Conservation (phyloP, 2,329 filamentous ascomycete species). For the Colletotrichum neosansevieriae region DNA sequence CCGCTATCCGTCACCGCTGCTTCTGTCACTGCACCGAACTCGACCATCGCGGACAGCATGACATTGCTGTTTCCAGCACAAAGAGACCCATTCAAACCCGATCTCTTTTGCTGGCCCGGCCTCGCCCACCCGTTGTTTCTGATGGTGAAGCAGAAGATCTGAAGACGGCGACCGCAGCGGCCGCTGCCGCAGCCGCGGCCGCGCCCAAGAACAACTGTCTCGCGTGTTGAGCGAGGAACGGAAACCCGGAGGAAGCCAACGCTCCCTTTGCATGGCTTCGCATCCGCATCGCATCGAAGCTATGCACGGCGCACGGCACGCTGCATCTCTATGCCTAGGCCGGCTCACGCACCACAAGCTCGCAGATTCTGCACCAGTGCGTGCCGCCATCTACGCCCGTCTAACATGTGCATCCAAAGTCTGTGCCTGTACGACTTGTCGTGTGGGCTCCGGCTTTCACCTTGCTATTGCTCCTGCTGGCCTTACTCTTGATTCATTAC, state of each 20-base stretch:
- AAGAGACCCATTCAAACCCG: not conserved
- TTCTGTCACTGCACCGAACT: conserved; percentile 29
- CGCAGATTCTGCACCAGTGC: conserved; percentile 30
- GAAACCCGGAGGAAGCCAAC: not conserved
- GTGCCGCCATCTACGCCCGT: not conserved
- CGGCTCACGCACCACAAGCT: conserved; percentile 11
- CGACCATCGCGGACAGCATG: not conserved
- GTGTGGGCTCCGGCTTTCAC: not conserved
- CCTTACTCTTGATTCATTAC: not conserved
- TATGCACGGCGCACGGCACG: conserved; percentile 21
- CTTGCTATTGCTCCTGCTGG: not conserved
- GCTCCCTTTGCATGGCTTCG: conserved; percentile 25
- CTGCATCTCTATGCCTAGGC: conserved; percentile 17
- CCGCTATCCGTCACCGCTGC: conserved; percentile 8
- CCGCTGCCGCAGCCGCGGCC: no score
- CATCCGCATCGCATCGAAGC: conserved; percentile 34
- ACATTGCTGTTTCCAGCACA: conserved; percentile 31
- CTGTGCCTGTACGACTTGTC: conserved; percentile 23
- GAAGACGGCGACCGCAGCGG: conserved; percentile 3
- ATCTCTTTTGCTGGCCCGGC: not conserved
- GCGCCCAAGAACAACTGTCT: conserved; percentile 5
- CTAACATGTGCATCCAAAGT: conserved; percentile 20
- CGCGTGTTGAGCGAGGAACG: conserved; percentile 2
- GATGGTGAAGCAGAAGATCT: not conserved
- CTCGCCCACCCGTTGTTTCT: not conserved